phyloP scores from a whole-genome alignment of 2,329 filamentous ascomycete genomes.

The Curvularia verruculosa region DNA sequence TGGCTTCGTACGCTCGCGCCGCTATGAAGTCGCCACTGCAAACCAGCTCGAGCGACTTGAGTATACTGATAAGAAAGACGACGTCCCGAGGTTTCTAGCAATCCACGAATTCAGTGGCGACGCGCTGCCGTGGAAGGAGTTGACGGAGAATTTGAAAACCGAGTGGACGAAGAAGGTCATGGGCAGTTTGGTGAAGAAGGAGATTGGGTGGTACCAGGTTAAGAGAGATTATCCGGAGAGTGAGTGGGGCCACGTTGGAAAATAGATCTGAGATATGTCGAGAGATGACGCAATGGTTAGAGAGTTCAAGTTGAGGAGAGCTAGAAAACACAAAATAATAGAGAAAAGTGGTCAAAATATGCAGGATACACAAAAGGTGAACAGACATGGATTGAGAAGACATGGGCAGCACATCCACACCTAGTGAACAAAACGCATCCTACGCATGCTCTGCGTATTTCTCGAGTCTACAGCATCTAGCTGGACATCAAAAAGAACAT shows the following conservation, averaged over 20 bases:
- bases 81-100: slow-evolving; percentile 25
- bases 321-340: no score
- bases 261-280: background rate
- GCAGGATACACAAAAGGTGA: no score
- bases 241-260: slow-evolving; percentile 18
- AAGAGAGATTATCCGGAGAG: slow-evolving; percentile 25
- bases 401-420: no score
- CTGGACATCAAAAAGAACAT: no score
- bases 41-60: slow-evolving; percentile 30
- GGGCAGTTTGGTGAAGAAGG: slow-evolving; percentile 16
- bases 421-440: no score
- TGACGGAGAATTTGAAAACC: slow-evolving; percentile 21
- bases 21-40: slow-evolving; percentile 25
- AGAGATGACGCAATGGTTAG: background rate
- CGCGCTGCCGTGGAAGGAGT: slow-evolving; percentile 24
- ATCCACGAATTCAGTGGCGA: slow-evolving; percentile 35
- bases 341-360: no score
- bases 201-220: slow-evolving; percentile 28
- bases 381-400: no score
- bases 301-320: no score
- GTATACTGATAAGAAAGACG: slow-evolving; percentile 12
- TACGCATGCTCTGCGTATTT: no score
- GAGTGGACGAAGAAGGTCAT: slow-evolving; percentile 34
- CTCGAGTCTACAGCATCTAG: no score
- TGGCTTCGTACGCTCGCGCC: slow-evolving; percentile 29